Conservation (phyloP, 2,329 filamentous ascomycete genomes). For the Aspergillus bombycis region DNA sequence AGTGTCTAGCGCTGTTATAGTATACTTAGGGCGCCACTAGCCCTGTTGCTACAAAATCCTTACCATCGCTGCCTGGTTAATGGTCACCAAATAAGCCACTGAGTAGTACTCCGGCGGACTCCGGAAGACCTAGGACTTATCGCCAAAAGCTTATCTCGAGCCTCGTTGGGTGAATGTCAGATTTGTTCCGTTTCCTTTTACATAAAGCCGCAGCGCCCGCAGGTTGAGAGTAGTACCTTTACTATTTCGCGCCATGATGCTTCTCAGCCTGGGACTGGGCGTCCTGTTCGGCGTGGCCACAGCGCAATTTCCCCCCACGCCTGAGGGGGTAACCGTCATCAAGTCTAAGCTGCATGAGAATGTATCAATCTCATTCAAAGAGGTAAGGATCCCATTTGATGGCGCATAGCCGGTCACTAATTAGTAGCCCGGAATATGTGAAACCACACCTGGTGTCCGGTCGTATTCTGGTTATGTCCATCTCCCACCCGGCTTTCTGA, state of each 20-base stretch:
- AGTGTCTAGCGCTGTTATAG: not conserved
- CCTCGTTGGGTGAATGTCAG: not conserved
- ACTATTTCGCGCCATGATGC: not conserved
- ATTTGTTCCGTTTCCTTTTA: not conserved
- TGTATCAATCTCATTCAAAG: conserved; percentile 51
- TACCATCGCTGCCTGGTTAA: not conserved
- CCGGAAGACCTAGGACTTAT: not conserved
- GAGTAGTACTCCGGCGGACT: not conserved
- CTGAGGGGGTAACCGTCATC: conserved; percentile 44
- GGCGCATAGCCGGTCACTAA: not conserved
- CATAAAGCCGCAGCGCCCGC: not conserved
- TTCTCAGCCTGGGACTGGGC: not conserved
- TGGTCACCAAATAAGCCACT: not conserved
- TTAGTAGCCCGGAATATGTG: conserved; percentile 54
- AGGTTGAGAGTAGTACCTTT: not conserved
- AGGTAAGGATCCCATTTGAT: conserved; percentile 34
- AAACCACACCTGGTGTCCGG: conserved; percentile 59
- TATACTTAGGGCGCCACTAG: not conserved
- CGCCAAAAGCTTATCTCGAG: not conserved
- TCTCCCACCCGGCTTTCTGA: conserved; percentile 52
- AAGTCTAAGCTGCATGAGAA: conserved; percentile 49
- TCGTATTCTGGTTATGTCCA: conserved; percentile 65
- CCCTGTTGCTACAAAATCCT: too few relatives aligned
- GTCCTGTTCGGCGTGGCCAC: not conserved
- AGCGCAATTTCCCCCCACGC: conserved; percentile 42